phyloP scores from a whole-genome alignment of 805 yeast species.

The Metschnikowia henanensis region DNA sequence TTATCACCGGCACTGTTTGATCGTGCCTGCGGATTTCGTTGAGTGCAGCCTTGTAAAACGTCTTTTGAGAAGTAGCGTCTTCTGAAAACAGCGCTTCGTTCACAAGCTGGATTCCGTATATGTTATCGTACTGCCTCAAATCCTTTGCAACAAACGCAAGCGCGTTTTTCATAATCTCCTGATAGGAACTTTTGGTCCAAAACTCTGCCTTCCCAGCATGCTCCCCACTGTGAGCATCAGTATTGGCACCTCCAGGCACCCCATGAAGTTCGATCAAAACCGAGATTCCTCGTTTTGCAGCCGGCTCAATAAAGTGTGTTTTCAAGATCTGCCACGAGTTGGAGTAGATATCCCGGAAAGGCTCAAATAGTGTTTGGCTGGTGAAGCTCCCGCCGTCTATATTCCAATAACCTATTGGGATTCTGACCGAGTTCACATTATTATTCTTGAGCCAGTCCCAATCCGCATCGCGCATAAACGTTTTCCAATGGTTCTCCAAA shows the following conservation, averaged over 20 bases:
- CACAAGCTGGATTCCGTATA: slow-evolving; percentile 80
- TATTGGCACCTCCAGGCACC: slow-evolving; percentile 90
- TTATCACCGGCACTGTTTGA: slow-evolving; percentile 63
- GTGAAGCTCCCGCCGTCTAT: slow-evolving; percentile 61
- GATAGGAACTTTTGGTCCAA: slow-evolving; percentile 50
- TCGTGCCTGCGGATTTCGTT: slow-evolving; percentile 58
- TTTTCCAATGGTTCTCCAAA: slow-evolving; percentile 65
- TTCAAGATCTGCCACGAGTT: slow-evolving; percentile 74
- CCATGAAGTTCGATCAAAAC: slow-evolving; percentile 86
- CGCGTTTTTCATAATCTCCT: slow-evolving; percentile 48
- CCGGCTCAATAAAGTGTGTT: slow-evolving; percentile 52
- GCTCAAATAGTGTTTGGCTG: slow-evolving; percentile 60
- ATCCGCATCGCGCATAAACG: slow-evolving; percentile 63
- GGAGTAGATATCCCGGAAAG: slow-evolving; percentile 53
- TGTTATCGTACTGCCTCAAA: slow-evolving; percentile 56
- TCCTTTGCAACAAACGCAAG: slow-evolving; percentile 64
- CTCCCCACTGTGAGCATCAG: slow-evolving; percentile 81
- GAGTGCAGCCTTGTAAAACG: slow-evolving; percentile 66
- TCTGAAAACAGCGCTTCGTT: slow-evolving; percentile 77
- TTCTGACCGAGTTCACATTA: slow-evolving; percentile 74
- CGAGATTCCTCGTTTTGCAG: slow-evolving; percentile 62
- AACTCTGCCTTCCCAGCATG: slow-evolving; percentile 55
- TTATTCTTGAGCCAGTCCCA: slow-evolving; percentile 73
- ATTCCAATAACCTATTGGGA: slow-evolving; percentile 93
- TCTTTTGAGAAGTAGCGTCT: slow-evolving; percentile 49